phyloP scores from a whole-genome alignment of 2,329 filamentous ascomycete species.

The Colletotrichum shisoi region DNA sequence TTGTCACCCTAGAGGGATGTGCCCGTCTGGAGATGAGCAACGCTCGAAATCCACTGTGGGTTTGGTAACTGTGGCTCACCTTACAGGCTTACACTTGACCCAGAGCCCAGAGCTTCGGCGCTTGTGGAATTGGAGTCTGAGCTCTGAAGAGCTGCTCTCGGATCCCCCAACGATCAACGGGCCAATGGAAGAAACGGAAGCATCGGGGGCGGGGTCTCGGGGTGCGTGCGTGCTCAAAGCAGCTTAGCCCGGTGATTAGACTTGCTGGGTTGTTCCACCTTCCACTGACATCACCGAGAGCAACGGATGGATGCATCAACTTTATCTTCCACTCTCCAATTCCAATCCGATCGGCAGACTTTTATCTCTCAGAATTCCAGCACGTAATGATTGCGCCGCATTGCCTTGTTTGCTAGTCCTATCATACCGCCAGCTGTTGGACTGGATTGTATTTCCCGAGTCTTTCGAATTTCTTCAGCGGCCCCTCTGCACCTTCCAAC shows the following conservation, averaged over 20 bases:
- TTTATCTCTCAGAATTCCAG: constrained; percentile 17
- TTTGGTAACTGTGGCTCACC: neutral
- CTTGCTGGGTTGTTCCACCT: constrained; percentile 31
- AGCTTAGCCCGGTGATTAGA: constrained; percentile 23
- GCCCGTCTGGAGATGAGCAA: constrained; percentile 3
- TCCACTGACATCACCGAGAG: constrained; percentile 39
- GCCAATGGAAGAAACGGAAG: constrained; percentile 18
- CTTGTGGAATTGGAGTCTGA: constrained; percentile 1
- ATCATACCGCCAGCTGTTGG: neutral
- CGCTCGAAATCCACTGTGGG: constrained; percentile 22
- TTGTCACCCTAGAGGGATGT: constrained; percentile 7
- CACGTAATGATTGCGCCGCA: neutral
- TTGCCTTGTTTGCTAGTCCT: neutral
- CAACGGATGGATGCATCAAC: constrained; percentile 30
- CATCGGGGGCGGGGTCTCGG: constrained; percentile 25
- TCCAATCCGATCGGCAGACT: constrained; percentile 29
- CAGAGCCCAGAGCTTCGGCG: neutral
- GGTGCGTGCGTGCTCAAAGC: constrained; percentile 29
- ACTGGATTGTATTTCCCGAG: neutral
- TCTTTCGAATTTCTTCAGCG: constrained; percentile 4
- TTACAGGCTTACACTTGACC: neutral
- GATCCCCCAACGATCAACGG: constrained; percentile 13
- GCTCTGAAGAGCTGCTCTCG: constrained; percentile 23
- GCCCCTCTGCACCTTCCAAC: neutral
- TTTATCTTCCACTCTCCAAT: constrained; percentile 25